These are phyloP conservation scores for Camillea tinctor DNA, from an alignment of 2,329 filamentous ascomycete genomes.

Conservation along the genomic window DNA sequence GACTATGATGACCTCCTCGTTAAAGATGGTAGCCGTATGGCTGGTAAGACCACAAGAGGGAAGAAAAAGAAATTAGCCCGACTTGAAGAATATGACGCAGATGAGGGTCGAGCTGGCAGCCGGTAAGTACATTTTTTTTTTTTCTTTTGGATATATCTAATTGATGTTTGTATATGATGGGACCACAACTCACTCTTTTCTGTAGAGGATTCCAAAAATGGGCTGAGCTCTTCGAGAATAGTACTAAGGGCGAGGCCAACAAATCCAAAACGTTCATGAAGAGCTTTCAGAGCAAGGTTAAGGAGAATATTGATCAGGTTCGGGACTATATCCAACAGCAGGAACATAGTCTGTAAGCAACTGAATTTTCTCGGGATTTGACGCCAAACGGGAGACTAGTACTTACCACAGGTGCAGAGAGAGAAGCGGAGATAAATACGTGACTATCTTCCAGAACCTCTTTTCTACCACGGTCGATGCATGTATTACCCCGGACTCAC, in stretches of 20 bases:
- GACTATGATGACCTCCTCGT: constrained; percentile 11
- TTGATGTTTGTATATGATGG: not conserved
- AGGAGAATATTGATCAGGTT: constrained; percentile 18
- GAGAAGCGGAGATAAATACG: constrained; percentile 9
- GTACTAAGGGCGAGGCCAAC: constrained; percentile 26
- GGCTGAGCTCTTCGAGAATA: constrained; percentile 28
- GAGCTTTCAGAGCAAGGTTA: constrained; percentile 24
- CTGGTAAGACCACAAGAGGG: constrained; percentile 1
- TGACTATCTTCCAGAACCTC: constrained; percentile 15
- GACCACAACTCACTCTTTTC: no score
- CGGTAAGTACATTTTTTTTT: constrained; percentile 15
- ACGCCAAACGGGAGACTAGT: not conserved
- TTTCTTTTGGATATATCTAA: not conserved
- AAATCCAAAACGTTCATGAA: constrained; percentile 32
- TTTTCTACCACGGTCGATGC: constrained; percentile 6
- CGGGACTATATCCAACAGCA: constrained; percentile 21
- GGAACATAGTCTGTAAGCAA: constrained; percentile 31
- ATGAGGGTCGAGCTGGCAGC: constrained; percentile 25
- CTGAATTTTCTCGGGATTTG: not conserved
- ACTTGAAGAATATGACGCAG: constrained; percentile 30
- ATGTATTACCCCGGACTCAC: not conserved
- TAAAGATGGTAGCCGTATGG: not conserved
- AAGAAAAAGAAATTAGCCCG: constrained; percentile 24
- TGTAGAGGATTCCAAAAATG: constrained; percentile 26
- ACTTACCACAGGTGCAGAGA: constrained; percentile 15